phyloP scores from a whole-genome alignment of 2,329 filamentous ascomycete species.

The Cladobotryum mycophilum region DNA sequence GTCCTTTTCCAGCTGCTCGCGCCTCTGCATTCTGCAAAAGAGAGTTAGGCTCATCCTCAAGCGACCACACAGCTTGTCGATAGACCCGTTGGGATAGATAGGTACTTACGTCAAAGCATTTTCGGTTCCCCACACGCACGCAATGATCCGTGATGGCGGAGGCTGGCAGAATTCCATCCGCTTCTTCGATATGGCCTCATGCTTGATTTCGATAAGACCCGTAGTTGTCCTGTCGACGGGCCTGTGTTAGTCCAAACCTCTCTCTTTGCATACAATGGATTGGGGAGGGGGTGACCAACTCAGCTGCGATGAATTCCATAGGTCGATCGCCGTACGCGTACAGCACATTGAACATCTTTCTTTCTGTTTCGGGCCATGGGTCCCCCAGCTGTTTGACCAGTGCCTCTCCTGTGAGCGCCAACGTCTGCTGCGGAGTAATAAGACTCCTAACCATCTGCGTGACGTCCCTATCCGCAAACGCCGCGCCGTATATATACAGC shows the following conservation, averaged over 20 bases:
- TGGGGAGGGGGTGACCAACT: not conserved
- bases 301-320: constrained; percentile 1
- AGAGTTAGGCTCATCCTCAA: not conserved
- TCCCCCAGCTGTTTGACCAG: constrained; percentile 1
- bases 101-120: constrained; percentile 3
- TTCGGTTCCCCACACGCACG: not conserved
- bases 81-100: not conserved
- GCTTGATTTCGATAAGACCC: constrained; percentile 1
- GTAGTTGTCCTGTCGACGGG: not conserved
- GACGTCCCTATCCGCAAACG: constrained; percentile 3
- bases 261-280: not conserved
- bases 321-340: constrained; percentile 5
- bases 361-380: constrained; percentile 3
- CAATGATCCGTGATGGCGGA: not conserved
- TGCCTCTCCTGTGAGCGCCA: not conserved
- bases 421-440: not conserved
- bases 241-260: not conserved
- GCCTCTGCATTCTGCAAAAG: not conserved
- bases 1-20: constrained; percentile 1
- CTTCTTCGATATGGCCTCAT: constrained; percentile 2
- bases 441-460: constrained; percentile 3
- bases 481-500: constrained; percentile 1
- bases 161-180: constrained; percentile 7
- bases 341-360: constrained; percentile 2
- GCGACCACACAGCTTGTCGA: not conserved